These are phyloP conservation scores for Zea luxurians DNA, from an alignment of 176 grass and related monocot genomes.

Conservation along the genomic window DNA sequence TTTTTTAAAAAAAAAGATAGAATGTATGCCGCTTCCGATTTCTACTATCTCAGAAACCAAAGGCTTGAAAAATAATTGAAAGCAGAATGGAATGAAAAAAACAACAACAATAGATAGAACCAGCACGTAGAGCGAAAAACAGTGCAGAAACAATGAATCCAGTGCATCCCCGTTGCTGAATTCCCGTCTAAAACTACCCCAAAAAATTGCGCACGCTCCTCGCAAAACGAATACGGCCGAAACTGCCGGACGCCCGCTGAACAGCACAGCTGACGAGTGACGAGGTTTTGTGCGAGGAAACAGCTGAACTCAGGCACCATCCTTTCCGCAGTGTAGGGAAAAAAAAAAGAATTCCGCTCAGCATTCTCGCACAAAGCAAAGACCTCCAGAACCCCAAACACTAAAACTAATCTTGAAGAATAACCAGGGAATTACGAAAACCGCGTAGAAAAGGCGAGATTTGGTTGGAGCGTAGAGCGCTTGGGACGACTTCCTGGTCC, in stretches of 20 bases:
- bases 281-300: background rate
- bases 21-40: background rate
- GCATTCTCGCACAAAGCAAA: constrained; percentile 15
- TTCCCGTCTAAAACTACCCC: background rate
- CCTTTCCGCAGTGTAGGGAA: background rate
- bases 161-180: background rate
- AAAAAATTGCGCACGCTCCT: background rate
- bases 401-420: background rate
- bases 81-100: background rate
- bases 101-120: background rate
- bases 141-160: background rate
- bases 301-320: background rate
- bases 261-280: background rate
- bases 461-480: constrained; percentile 1
- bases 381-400: background rate
- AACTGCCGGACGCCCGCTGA: background rate
- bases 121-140: background rate
- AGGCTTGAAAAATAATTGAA: background rate
- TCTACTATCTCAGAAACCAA: background rate
- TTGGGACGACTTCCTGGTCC: background rate
- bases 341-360: background rate
- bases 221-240: background rate
- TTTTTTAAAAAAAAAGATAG: background rate
- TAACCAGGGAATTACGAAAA: background rate
- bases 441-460: background rate